phyloP scores from a whole-genome alignment of 352 stramenopile species.

The Phytophthora capsici region DNA sequence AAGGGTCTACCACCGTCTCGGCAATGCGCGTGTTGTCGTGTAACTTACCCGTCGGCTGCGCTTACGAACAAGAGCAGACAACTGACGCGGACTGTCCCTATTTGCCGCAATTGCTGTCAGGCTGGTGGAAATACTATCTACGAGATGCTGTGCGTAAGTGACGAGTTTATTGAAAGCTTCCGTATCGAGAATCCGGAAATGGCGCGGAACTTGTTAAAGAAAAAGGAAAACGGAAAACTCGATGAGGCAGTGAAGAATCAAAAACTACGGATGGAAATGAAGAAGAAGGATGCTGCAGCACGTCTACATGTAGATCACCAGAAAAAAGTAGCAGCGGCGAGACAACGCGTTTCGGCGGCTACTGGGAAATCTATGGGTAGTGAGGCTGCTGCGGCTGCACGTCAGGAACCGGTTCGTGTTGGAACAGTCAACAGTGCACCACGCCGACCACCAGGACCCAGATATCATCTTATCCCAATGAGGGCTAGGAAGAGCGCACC shows the following conservation, averaged over 20 bases:
- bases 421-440: no score
- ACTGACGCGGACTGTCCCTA: conserved; percentile 19
- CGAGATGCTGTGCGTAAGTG: conserved; percentile 27
- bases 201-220: conserved; percentile 7
- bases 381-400: no score
- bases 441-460: no score
- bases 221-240: conserved; percentile 5
- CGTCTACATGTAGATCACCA: not conserved
- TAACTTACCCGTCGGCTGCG: conserved; percentile 20
- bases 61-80: conserved; percentile 31
- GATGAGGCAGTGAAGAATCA: not conserved
- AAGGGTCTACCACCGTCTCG: conserved; percentile 16
- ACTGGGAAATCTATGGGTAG: no score
- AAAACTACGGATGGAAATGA: not conserved
- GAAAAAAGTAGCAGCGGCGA: not conserved
- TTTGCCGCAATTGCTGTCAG: conserved; percentile 19
- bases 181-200: conserved; percentile 21
- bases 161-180: conserved; percentile 30
- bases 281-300: not conserved
- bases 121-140: conserved; percentile 24
- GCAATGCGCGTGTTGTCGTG: conserved; percentile 30
- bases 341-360: no score
- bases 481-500: not conserved
- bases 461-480: not conserved
- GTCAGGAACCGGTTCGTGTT: no score